Percentiles rank a stretch among this genome's conserved stretches.
phyloP scores from a whole-genome alignment of 441 rosid genomes.

The Macaranga tanarius region DNA sequence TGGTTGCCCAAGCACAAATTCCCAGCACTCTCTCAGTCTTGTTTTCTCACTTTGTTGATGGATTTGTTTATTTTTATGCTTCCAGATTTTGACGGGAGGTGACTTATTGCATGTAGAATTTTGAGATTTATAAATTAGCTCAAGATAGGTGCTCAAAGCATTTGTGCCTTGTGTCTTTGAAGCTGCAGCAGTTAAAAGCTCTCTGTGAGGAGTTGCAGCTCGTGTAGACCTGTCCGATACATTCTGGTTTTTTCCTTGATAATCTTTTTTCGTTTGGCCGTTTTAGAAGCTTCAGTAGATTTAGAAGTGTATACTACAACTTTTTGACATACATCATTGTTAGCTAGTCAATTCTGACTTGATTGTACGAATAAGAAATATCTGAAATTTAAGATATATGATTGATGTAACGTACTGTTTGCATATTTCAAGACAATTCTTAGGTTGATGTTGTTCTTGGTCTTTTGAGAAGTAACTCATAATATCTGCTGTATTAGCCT shows the following conservation, averaged over 20 bases:
- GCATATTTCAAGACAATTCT: background rate
- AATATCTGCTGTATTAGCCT: background rate
- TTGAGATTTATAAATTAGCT: slow-evolving; percentile 31
- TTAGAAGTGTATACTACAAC: slow-evolving; percentile 27
- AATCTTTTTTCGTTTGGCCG: slow-evolving; percentile 11
- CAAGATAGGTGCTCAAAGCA: slow-evolving; percentile 28
- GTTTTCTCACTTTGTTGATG: slow-evolving; percentile 8
- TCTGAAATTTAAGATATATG: slow-evolving; percentile 20
- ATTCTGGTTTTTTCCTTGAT: slow-evolving; percentile 18
- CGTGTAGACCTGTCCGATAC: slow-evolving; percentile 14
- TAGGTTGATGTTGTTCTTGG: background rate
- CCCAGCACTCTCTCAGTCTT: background rate
- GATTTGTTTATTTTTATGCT: slow-evolving; percentile 24
- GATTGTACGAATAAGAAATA: slow-evolving; percentile 32
- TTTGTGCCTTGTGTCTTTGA: slow-evolving; percentile 27
- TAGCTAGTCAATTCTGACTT: slow-evolving; percentile 31
- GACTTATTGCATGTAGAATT: slow-evolving; percentile 31
- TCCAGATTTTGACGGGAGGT: slow-evolving; percentile 43
- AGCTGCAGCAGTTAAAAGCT: slow-evolving; percentile 41
- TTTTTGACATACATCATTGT: slow-evolving; percentile 13
- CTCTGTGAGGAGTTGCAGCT: slow-evolving; percentile 26
- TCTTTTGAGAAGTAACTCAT: background rate
- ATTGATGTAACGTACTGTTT: slow-evolving; percentile 16
- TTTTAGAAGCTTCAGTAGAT: slow-evolving; percentile 21
- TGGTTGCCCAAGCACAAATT: background rate